Evolutionary conservation across 2,329 filamentous ascomycete genomes (phyloP).

Genomic region (Chalara sp.): DNA sequence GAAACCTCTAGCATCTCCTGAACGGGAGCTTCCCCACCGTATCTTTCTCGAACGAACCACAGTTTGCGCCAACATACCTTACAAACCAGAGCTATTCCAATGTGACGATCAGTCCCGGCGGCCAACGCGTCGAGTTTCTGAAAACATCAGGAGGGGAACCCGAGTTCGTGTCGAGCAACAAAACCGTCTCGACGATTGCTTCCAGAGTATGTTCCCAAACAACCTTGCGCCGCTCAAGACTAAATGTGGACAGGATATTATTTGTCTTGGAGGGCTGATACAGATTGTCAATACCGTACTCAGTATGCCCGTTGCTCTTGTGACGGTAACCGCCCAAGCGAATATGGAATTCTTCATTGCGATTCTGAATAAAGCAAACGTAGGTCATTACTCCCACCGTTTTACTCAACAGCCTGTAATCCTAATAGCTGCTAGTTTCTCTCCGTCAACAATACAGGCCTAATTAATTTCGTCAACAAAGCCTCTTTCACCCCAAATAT

Average conservation of each 20-base stretch:
- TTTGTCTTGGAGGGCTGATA: constrained; percentile 3
- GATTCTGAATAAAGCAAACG: constrained; percentile 4
- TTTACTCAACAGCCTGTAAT: not conserved
- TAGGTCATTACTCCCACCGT: not conserved
- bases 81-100: constrained; percentile 3
- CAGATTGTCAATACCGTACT: constrained; percentile 2
- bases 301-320: not conserved
- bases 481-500: constrained; percentile 3
- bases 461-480: constrained; percentile 2
- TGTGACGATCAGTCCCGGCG: constrained; percentile 1
- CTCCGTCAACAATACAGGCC: not conserved
- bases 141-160: not conserved
- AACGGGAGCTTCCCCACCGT: constrained; percentile 3
- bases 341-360: not conserved
- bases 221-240: not conserved
- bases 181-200: not conserved
- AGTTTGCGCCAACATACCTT: constrained; percentile 1
- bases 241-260: not conserved
- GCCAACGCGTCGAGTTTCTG: constrained; percentile 2
- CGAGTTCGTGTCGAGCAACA: constrained; percentile 4
- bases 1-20: constrained; percentile 1
- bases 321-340: too few relatives aligned
- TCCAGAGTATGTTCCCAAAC: not conserved
- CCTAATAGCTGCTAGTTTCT: not conserved
- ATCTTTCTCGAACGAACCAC: not conserved